These are phyloP conservation scores for Andrographis paniculata DNA, from an alignment of 305 asterid genomes.

Conservation along the genomic window DNA sequence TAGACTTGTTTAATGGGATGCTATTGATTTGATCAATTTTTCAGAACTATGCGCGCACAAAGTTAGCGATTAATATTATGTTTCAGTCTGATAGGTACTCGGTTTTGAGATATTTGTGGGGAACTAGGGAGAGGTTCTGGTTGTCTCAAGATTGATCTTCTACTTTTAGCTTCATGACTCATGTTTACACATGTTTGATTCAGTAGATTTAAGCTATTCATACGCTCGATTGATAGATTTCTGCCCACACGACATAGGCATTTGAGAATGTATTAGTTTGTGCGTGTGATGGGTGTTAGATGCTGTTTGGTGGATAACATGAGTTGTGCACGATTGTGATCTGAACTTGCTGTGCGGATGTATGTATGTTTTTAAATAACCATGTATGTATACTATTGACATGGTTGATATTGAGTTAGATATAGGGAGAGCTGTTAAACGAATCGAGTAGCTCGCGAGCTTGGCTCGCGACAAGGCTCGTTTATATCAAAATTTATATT, in stretches of 20 bases:
- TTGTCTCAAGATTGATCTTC: constrained; percentile 14
- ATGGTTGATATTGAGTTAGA: too few species aligned
- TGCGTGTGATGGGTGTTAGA: too few species aligned
- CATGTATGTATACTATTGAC: too few species aligned
- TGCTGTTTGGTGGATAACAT: too few species aligned
- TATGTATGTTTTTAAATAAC: too few species aligned
- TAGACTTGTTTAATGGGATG: background rate
- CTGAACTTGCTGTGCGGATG: too few species aligned
- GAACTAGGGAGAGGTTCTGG: constrained; percentile 54
- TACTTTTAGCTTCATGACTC: background rate
- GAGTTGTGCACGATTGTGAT: too few species aligned
- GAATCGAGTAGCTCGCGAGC: too few species aligned
- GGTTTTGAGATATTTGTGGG: constrained; percentile 47
- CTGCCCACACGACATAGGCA: background rate
- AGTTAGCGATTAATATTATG: constrained; percentile 7
- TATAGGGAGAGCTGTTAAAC: too few species aligned
- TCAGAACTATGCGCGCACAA: background rate
- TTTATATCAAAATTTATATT: too few species aligned
- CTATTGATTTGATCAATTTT: background rate
- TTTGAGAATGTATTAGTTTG: too few species aligned
- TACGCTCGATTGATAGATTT: background rate
- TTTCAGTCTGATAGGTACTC: constrained; percentile 41
- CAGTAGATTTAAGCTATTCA: constrained; percentile 1
- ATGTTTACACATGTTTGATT: background rate
- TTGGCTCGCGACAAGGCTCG: too few species aligned